Base-by-base conservation (phyloP, 805 yeast genomes). In the Hanseniaspora taiwanica region DNA sequence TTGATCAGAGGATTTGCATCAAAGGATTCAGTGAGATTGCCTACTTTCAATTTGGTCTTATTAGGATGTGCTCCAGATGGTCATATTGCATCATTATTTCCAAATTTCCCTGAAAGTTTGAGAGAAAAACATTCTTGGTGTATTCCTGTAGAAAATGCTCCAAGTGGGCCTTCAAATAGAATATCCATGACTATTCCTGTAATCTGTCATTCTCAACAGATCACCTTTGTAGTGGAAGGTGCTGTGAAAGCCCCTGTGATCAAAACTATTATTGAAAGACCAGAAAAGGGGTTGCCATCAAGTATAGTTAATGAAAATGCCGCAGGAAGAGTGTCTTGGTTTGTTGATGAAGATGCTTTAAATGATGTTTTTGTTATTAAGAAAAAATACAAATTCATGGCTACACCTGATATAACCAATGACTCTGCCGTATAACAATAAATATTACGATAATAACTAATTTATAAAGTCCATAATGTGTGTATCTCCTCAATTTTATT, bases 11-110 rank as follows among this genome's bases (percentile, higher is more conserved):
- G 89, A 40, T 91, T 91, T 65, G 98, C 98, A 9, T 86, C 83
- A 40, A 89, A 93, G 58, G 97, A 91, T 60, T 80, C 94, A 14
- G 98, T 91, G 42, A 86, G 87, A 62, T 70, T 89, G 46, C 98
- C 98, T 44, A 78, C 84, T 75, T 89, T 91, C 63, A 97, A 91
- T 60, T 64, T 91, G 40, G 72, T 91, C 46, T 66, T 91, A 48
- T 68, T 91, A 44, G 98, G 98, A 20, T 89, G 97, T 68, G 98
- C 98, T 1, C 97, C 97, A 2, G 98, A 89, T 60, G 98, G 98
- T 18, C 98, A 89, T 60, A 83, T 85, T 54, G 95, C 96, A 39
- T 85, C 94, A n/a, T 71, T 89, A 42, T 89, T 89, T 68, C 98
- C 98, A 18, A 80, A 81, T 56, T 64, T 63, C 46, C 91, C 83